Evolutionary conservation across 805 yeast genomes (phyloP).

Genomic region (Saturnispora saitoi): DNA sequence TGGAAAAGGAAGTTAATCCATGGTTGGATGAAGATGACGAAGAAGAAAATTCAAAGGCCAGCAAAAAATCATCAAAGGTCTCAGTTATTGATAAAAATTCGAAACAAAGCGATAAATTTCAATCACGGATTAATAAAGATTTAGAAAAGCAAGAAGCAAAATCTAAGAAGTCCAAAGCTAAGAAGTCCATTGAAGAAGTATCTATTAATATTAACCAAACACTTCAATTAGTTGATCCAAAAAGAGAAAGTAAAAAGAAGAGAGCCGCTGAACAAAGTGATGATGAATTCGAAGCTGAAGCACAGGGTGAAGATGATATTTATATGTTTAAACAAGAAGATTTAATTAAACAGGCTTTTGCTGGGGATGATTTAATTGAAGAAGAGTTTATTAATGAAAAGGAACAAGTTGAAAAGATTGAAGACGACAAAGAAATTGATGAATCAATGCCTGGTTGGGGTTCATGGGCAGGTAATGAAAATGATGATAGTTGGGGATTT

Average conservation of each 20-base stretch:
- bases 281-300: slow-evolving; percentile 37
- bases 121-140: slow-evolving; percentile 35
- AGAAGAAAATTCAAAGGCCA: slow-evolving; percentile 10
- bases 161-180: slow-evolving; percentile 23
- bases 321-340: slow-evolving; percentile 71
- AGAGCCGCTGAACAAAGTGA: slow-evolving; percentile 13
- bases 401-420: slow-evolving; percentile 53
- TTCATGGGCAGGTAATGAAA: slow-evolving; percentile 73
- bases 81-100: slow-evolving; percentile 42
- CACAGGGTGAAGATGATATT: slow-evolving; percentile 33
- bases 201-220: slow-evolving; percentile 47
- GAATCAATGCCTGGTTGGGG: slow-evolving; percentile 96
- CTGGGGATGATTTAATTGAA: slow-evolving; percentile 86
- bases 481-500: slow-evolving; percentile 13
- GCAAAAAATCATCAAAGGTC: slow-evolving; percentile 36
- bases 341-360: slow-evolving; percentile 84
- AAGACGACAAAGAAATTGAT: slow-evolving; percentile 76
- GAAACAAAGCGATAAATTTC: slow-evolving; percentile 39
- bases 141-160: slow-evolving; percentile 20
- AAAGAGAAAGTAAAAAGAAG: slow-evolving; percentile 1
- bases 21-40: slow-evolving; percentile 35
- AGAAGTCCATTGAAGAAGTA: slow-evolving; percentile 21
- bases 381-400: slow-evolving; percentile 75
- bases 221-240: slow-evolving; percentile 43
- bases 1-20: slow-evolving; percentile 35